Conservation (phyloP, 208 protist genomes). For the Porcisia deanei region DNA sequence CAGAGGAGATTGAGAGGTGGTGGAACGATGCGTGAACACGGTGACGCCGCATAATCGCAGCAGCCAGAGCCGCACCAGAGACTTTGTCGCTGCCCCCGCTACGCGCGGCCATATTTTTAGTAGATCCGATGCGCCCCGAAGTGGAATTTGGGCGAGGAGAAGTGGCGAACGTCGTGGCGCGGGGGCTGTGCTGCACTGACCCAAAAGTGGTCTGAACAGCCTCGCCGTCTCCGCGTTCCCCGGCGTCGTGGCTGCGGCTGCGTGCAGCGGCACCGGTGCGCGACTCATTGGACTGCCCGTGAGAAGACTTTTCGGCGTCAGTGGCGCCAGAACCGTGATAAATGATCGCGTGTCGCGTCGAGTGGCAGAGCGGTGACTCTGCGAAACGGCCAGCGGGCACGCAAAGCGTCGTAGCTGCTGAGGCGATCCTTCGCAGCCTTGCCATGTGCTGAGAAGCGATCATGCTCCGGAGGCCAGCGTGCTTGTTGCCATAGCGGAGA, state of each 20-base stretch:
- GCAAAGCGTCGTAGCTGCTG: neutral
- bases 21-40: conserved; percentile 7
- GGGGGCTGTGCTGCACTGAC: neutral
- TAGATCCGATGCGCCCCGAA: neutral
- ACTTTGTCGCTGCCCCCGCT: neutral
- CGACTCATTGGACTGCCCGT: neutral
- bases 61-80: conserved; percentile 12
- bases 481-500: neutral
- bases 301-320: neutral
- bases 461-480: neutral
- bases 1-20: conserved; percentile 22
- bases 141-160: neutral
- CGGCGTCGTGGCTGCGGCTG: neutral
- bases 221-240: neutral
- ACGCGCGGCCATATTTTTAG: neutral
- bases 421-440: neutral
- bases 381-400: neutral
- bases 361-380: neutral
- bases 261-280: neutral
- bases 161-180: neutral
- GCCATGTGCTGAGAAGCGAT: neutral
- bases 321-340: neutral
- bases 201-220: conserved; percentile 14
- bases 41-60: conserved; percentile 24
- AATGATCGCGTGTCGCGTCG: neutral